Evolutionary conservation across 306 rosid genomes (phyloP), one percentile per base, ranked within the genome.

Genomic region (Delonix regia): DNA sequence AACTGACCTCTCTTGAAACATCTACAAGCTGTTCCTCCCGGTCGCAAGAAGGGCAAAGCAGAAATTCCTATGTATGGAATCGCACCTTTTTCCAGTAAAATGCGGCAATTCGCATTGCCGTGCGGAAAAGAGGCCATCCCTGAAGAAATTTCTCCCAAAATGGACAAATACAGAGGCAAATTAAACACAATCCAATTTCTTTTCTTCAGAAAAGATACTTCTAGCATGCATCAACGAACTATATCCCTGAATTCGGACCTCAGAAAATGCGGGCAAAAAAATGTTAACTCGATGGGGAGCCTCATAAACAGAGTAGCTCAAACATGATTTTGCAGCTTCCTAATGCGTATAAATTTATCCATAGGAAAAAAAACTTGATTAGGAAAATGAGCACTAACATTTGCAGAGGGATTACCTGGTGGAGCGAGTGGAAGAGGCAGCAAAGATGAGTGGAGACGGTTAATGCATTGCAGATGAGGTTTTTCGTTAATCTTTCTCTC

Each of bases 1-100:
- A 56, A 83, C 86, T 73, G 55, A 92, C 97, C 97, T 86, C 81
- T 75, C 30, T 44, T 79, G 47, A 73, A 86, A 80, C 83, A 72
- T 66, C 55, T 75, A 75, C 49, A 84, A 71, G 78, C 77, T 72
- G 80, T 69, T 49, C 48, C 74, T 84, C 65, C 67, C 18, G 74
- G 64, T 9, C 70, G 86, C 53, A 82, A 66, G 73, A 56, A 74
- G 71, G 97, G 89, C 74, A 85, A 73, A 85, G 91, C 79, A 41
- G 90, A 79, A 70, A 82, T 67, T 36, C 83, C 87, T 78, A 51
- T 30, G 48, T 66, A 44, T n/a, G 86, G 76, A 71, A 53, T 75
- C 14, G 83, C 78, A 45, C 83, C 73, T 22, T 81, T 82, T 78
- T 74, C 84, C 45, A 74, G 51, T 62, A 82, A 82, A 30, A 86